Evolutionary conservation across 768 basidiomycete genomes (phyloP).

Genomic region (Ramaria rubella): DNA sequence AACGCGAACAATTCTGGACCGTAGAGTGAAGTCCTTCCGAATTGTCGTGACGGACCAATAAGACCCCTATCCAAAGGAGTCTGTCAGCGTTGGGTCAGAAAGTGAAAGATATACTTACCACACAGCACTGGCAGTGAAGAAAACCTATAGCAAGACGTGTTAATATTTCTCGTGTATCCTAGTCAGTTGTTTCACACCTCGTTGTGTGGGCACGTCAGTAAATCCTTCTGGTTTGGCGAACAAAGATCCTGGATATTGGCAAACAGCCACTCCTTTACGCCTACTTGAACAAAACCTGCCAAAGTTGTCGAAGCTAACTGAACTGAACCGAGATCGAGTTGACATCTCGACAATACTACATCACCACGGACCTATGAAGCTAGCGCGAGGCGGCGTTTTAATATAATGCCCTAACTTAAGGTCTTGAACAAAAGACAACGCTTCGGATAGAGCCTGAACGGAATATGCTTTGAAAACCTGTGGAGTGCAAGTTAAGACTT

Average conservation of each 20-base stretch:
- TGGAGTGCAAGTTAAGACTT: background rate
- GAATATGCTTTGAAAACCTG: conserved; percentile 36
- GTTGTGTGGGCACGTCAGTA: conserved; percentile 34
- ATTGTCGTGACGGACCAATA: conserved; percentile 38
- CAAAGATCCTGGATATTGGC: conserved; percentile 34
- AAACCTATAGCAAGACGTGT: conserved; percentile 42
- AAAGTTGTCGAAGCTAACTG: conserved; percentile 30
- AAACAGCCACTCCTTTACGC: conserved; percentile 33
- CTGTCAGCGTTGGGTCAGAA: background rate
- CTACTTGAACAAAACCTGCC: conserved; percentile 32
- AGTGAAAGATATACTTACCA: conserved; percentile 54
- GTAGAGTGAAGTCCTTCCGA: conserved; percentile 32
- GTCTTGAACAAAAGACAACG: conserved; percentile 26
- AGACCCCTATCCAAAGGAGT: conserved; percentile 28
- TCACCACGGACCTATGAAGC: conserved; percentile 29
- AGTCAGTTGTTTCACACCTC: conserved; percentile 29
- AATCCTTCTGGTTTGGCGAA: conserved; percentile 20
- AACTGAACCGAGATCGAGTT: conserved; percentile 16
- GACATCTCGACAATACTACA: background rate
- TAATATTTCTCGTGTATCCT: conserved; percentile 3
- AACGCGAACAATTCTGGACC: conserved; percentile 33
- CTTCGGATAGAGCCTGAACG: conserved; percentile 24
- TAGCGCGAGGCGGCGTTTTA: conserved; percentile 40
- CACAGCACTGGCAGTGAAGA: conserved; percentile 83
- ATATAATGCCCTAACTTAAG: conserved; percentile 41